Percentiles rank a stretch among this genome's conserved stretches.
phyloP scores from a whole-genome alignment of 2,329 filamentous ascomycete genomes.

The Aspergillus brasiliensis region DNA sequence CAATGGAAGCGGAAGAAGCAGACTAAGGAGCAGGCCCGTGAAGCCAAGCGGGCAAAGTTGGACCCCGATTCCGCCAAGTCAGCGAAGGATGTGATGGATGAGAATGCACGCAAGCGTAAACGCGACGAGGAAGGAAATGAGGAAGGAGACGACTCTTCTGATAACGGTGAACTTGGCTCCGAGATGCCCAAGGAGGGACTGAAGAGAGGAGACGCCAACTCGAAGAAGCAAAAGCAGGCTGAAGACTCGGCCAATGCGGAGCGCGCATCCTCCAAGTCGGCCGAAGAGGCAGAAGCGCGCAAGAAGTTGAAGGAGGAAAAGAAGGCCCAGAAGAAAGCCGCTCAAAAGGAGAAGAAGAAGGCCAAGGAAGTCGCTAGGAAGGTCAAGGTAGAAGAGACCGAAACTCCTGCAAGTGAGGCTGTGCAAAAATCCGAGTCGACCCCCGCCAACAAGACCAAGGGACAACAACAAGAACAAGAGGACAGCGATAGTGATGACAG shows the following conservation, averaged over 20 bases:
- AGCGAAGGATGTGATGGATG: constrained; percentile 91
- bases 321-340: constrained; percentile 51
- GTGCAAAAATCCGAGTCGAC: constrained; percentile 26
- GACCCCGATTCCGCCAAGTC: constrained; percentile 89
- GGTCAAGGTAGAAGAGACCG: constrained; percentile 34
- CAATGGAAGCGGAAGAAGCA: constrained; percentile 97
- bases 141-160: constrained; percentile 36
- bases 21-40: constrained; percentile 82
- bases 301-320: constrained; percentile 44
- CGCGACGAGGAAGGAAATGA: constrained; percentile 62
- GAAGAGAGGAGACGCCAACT: constrained; percentile 48
- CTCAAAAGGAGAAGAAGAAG: constrained; percentile 54
- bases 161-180: constrained; percentile 45
- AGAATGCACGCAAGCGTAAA: constrained; percentile 79
- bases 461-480: constrained; percentile 27
- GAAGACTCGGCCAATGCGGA: constrained; percentile 28
- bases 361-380: constrained; percentile 41
- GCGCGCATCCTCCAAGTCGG: constrained; percentile 24
- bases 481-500: constrained; percentile 29
- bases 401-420: constrained; percentile 19
- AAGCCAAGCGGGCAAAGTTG: constrained; percentile 83
- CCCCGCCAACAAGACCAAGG: constrained; percentile 22
- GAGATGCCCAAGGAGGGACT: constrained; percentile 64
- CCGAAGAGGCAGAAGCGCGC: constrained; percentile 38
- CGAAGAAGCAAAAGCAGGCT: constrained; percentile 60